These are phyloP conservation scores for Phytophthora cactorum DNA, from an alignment of 352 stramenopile species.

Conservation along the genomic window DNA sequence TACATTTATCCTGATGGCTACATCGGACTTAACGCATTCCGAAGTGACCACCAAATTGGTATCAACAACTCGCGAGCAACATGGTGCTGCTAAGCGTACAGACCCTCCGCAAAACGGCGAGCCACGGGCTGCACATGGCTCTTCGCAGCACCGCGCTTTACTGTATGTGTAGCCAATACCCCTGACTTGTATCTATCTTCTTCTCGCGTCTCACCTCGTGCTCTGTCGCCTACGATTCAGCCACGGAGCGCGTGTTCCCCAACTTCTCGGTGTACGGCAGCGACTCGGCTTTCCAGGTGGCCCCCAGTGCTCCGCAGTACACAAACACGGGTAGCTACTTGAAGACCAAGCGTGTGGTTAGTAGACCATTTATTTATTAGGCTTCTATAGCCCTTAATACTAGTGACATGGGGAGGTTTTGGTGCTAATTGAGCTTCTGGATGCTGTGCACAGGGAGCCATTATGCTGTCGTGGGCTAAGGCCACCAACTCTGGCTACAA, in stretches of 20 bases:
- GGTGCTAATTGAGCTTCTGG: slow-evolving; percentile 15
- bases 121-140: slow-evolving; percentile 21
- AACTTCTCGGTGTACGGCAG: slow-evolving; percentile 79
- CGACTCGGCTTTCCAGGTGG: slow-evolving; percentile 78
- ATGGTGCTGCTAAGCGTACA: slow-evolving; percentile 38
- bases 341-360: slow-evolving; percentile 82
- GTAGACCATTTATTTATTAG: neutral
- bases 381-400: neutral
- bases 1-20: slow-evolving; percentile 23
- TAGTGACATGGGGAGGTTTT: neutral
- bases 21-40: slow-evolving; percentile 16
- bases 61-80: slow-evolving; percentile 12
- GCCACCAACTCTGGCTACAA: slow-evolving; percentile 73
- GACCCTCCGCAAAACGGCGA: slow-evolving; percentile 36
- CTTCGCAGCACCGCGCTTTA: slow-evolving; percentile 33
- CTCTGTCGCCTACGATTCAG: slow-evolving; percentile 28
- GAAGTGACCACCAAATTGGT: slow-evolving; percentile 15
- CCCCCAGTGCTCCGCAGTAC: slow-evolving; percentile 75
- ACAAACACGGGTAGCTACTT: slow-evolving; percentile 67
- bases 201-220: slow-evolving; percentile 14
- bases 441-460: slow-evolving; percentile 55
- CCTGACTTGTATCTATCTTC: neutral
- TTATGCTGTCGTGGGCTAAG: slow-evolving; percentile 87
- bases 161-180: slow-evolving; percentile 28
- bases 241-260: slow-evolving; percentile 71